These are phyloP conservation scores for Hirsutella minnesotensis DNA, from an alignment of 2,329 filamentous ascomycete genomes.

Conservation along the genomic window DNA sequence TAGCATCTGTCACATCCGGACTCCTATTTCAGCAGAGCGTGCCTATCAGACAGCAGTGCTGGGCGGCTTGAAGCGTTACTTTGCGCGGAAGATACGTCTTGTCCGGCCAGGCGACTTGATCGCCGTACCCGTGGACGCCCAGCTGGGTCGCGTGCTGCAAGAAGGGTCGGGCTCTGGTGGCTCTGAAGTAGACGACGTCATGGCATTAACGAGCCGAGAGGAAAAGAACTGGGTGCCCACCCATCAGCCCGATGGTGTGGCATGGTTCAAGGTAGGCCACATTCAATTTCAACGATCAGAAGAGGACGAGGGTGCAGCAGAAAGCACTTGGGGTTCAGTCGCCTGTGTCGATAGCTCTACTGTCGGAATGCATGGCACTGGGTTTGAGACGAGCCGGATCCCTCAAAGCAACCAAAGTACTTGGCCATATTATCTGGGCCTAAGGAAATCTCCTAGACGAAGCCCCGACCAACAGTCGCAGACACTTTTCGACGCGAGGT, in stretches of 20 bases:
- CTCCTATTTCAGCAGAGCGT: conserved; percentile 76
- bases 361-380: conserved; percentile 85
- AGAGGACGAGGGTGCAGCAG: conserved; percentile 45
- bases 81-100: conserved; percentile 70
- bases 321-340: conserved; percentile 73
- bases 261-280: conserved; percentile 86
- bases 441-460: conserved; percentile 51
- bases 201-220: conserved; percentile 36
- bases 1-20: conserved; percentile 77
- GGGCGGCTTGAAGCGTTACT: conserved; percentile 76
- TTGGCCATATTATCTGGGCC: conserved; percentile 84
- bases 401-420: conserved; percentile 64
- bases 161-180: conserved; percentile 50
- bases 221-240: conserved; percentile 13
- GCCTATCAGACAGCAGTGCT: conserved; percentile 77
- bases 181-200: conserved; percentile 60
- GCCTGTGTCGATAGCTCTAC: conserved; percentile 76
- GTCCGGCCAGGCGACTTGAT: conserved; percentile 82
- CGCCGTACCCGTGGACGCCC: conserved; percentile 78
- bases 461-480: conserved; percentile 23
- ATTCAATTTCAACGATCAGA: conserved; percentile 46
- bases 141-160: conserved; percentile 70
- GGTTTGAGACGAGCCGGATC: conserved; percentile 70
- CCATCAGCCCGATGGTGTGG: conserved; percentile 47
- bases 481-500: conserved; percentile 32